Conservation (phyloP, 169 alveolate genomes). For the Plasmodium vivax region DNA sequence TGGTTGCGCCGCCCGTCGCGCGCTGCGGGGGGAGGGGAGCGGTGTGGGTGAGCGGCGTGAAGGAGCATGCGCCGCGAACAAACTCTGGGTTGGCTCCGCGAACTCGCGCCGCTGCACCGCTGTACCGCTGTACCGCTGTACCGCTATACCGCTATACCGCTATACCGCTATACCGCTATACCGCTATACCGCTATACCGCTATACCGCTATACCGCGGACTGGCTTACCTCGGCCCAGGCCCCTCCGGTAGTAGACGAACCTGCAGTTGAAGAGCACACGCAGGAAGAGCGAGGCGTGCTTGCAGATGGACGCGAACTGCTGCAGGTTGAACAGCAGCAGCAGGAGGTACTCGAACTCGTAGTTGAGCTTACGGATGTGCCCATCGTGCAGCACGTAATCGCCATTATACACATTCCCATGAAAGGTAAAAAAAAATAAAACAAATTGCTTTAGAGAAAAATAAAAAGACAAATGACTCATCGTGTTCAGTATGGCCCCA, state of each 20-base stretch:
- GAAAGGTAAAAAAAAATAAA: conserved; percentile 41
- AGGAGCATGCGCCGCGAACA: no score
- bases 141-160: no score
- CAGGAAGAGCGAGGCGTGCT: conserved; percentile 23
- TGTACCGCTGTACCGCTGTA: no score
- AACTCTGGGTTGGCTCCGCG: no score
- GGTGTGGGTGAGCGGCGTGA: not conserved
- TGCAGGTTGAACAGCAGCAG: conserved; percentile 30
- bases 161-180: no score
- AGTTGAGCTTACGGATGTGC: conserved; percentile 27
- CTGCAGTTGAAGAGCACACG: conserved; percentile 34
- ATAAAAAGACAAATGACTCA: conserved; percentile 47
- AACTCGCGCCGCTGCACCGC: no score
- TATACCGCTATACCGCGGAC: no score
- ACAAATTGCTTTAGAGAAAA: conserved; percentile 54
- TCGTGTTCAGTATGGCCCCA: conserved; percentile 33
- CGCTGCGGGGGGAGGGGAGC: not conserved
- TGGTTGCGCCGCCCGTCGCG: not conserved
- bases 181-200: no score
- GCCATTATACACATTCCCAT: conserved; percentile 53
- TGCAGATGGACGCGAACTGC: conserved; percentile 15
- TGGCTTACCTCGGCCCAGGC: not conserved
- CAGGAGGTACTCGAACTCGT: conserved; percentile 2
- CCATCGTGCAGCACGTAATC: conserved; percentile 15
- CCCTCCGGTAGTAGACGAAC: conserved; percentile 31